Conservation (phyloP, 768 basidiomycete genomes). For the Lenzites betulinus region DNA sequence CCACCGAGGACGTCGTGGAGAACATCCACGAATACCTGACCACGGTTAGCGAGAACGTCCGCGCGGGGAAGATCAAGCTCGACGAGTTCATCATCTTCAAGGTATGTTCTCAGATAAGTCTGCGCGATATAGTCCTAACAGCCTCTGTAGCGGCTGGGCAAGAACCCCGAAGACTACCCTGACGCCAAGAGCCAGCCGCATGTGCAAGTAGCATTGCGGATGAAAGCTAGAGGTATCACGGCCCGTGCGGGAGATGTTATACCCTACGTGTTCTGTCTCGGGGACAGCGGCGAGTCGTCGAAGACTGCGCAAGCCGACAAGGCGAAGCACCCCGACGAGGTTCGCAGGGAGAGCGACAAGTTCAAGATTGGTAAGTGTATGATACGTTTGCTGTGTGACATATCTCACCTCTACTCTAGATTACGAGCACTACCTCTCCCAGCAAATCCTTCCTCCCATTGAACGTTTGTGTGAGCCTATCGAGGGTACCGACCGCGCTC, state of each 20-base stretch:
- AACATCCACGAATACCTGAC: constrained; percentile 91
- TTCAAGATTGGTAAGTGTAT: constrained; percentile 69
- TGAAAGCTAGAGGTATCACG: constrained; percentile 82
- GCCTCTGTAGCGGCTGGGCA: constrained; percentile 76
- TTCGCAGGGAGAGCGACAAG: constrained; percentile 65
- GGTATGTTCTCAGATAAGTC: constrained; percentile 52
- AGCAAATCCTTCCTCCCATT: constrained; percentile 92
- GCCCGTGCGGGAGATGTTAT: constrained; percentile 92
- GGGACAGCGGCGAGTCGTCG: constrained; percentile 67
- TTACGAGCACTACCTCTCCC: constrained; percentile 86
- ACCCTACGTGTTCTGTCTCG: constrained; percentile 90
- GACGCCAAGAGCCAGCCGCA: constrained; percentile 95
- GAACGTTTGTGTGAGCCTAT: constrained; percentile 96
- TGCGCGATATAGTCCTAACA: not conserved
- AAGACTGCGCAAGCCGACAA: constrained; percentile 84
- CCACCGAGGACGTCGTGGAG: constrained; percentile 86
- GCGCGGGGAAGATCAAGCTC: constrained; percentile 73
- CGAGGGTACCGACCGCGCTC: constrained; percentile 89
- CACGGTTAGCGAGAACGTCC: constrained; percentile 74
- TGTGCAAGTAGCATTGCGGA: constrained; percentile 90
- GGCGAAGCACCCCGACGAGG: constrained; percentile 93
- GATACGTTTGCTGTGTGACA: not conserved
- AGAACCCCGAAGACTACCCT: constrained; percentile 96
- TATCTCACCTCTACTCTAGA: constrained; percentile 47
- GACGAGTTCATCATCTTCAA: constrained; percentile 97